Base-by-base conservation (phyloP, 2,329 filamentous ascomycete genomes). In the Aspergillus ruber region DNA sequence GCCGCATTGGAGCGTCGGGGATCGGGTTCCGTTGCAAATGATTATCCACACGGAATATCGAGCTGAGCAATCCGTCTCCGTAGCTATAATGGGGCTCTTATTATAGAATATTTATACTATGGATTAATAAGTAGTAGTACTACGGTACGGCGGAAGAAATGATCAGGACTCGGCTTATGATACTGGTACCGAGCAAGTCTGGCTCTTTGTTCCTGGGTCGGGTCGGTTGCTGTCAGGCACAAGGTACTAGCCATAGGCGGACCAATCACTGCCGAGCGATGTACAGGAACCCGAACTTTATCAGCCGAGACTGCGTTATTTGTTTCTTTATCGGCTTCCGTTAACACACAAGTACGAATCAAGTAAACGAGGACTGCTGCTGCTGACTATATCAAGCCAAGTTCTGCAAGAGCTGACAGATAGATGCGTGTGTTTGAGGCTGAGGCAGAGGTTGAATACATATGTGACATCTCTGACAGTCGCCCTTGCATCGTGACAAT, bases 231-330 rank as follows among this genome's bases (percentile, higher is more conserved):
- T 36, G 33, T 36, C 33, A 36, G n/a, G 10, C 25, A 12, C 25
- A 29, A 15, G 13, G 15, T 46, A 41, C 60, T 63, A 63, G 60
- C 48, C 60, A 61, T 62, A 61, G 59, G 17, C 6, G 17, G 32
- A 20, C 50, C 49, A 51, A 53, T 53, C 18, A 33, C 38, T 10
- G 35, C 32, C 9, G 23, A 36, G 42, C n/a, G 23, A 43, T 29
- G 21, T n/a, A 39, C 39, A 35, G 36, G 38, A 46, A 42, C 45
- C 38, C 33, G 39, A 41, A 41, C 39, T 41, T 41, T 41, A 41
- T 18, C n/a, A 36, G n/a, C n/a, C 12, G 6, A 17, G 33, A 6
- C n/a, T 36, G 33, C 33, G 33, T n/a, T n/a, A 36, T 36, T 36
- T 36, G 33, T 36, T 36, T 15, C 17, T 36, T 10, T 36, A 18